Evolutionary conservation across 306 rosid species (phyloP), one percentile per base, ranked within the genome.

Genomic region (Fragaria ananassa): DNA sequence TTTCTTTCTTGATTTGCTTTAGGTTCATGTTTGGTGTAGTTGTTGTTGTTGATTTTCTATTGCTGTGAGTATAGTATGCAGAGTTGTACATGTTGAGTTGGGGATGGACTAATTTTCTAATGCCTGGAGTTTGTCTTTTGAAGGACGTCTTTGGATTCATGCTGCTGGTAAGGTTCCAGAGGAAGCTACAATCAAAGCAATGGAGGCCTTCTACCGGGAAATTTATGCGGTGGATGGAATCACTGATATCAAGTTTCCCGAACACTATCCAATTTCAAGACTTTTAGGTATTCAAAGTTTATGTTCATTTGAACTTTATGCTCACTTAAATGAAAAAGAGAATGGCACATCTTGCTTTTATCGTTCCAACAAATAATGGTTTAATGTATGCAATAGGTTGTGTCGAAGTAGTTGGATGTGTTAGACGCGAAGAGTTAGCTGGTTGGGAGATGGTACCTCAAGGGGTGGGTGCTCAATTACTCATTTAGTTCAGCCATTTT

Each of bases 111-210:
- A 67, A 17, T 27, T 5, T 49, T 77, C 80, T 80, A 18, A 81
- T 49, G 21, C 18, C 27, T 71, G 39, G 58, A 64, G 50, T 78
- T 71, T 79, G 18, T 51, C 35, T 63, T 81, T 67, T 74, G 75
- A 85, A 94, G 99, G 99, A 47, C 98, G 97, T 72, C 85, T 95
- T 54, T 92, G 98, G 99, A 92, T 95, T 89, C 99, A 92, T 77
- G 99, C 98, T 37, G 97, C 98, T 1, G 72, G 98, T 85, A 92
- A 92, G 83, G 99, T 92, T 73, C 98, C 98, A 0, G 98, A 92
- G 6, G 97, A 90, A 44, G 85, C 93, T 17, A 95, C 99, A 11
- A 89, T 95, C 82, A 88, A 88, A 80, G 98, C 99, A 68, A 91
- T 92, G 99, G 99, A 92, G 76, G 84, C 81, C 18, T 95, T 95